Evolutionary conservation across 73 alveolate species (phyloP).

Genomic region (Uronychia binucleata): DNA sequence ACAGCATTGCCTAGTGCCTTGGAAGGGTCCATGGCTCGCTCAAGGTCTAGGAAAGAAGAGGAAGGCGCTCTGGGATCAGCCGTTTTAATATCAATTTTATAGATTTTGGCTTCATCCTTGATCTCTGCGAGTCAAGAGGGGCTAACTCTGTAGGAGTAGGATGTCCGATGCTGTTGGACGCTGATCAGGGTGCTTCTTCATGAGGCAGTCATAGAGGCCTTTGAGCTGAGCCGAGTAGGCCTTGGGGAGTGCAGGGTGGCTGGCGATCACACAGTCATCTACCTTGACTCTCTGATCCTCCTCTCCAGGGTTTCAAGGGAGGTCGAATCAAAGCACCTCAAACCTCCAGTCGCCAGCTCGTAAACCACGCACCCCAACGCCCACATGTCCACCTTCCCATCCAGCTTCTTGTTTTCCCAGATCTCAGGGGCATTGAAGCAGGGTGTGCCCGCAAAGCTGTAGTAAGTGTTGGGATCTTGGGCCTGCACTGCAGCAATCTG

Average conservation of each 20-base stretch:
- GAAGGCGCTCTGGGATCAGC: not conserved
- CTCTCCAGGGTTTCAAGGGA: not conserved
- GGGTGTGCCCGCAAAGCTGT: conserved; percentile 20
- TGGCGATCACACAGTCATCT: not conserved
- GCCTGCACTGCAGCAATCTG: not conserved
- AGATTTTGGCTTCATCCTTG: not conserved
- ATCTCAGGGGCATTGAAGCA: conserved; percentile 23
- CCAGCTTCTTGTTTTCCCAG: not conserved
- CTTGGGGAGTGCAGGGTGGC: not conserved
- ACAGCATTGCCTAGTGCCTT: too few species aligned
- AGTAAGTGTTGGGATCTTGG: not conserved
- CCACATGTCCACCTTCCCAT: conserved; percentile 15
- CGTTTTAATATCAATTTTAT: not conserved
- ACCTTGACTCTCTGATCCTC: not conserved
- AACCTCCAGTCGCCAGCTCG: not conserved
- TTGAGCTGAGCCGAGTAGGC: not conserved
- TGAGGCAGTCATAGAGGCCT: not conserved
- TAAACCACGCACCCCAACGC: conserved; percentile 18
- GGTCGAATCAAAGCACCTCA: not conserved
- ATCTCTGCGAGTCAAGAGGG: not conserved
- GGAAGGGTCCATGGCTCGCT: too few species aligned
- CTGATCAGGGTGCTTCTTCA: not conserved
- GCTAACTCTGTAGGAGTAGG: not conserved
- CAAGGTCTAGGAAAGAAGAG: too few species aligned
- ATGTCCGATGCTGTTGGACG: not conserved